Base-by-base conservation (phyloP, 1,284 basidiomycete genomes). In the Malassezia globosa region DNA sequence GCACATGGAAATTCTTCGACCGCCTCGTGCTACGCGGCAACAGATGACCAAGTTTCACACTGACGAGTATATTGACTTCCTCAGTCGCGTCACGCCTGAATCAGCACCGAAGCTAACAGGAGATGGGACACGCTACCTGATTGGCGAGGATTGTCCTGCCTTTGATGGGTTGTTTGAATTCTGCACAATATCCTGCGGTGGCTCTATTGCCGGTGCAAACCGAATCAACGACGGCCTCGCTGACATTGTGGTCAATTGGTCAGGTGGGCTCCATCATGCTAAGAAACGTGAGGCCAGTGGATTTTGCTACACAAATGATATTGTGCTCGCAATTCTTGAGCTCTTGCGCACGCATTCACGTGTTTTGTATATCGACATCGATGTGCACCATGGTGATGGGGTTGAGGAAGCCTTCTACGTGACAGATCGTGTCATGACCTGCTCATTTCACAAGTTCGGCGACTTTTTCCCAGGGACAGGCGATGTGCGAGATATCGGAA, bases 341-440 rank as follows among this genome's bases (percentile, higher is more conserved):
- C 58, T 72, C 22, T 48, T 72, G 13, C 54, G 77, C 87, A 54
- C 75, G 56, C 78, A 80, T 65, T 81, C 85, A 0, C 84, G 94
- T 48, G 90, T 97, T 2, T 76, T 97, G 21, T 97, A 97, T 73
- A 85, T 97, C 69, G 92, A 97, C 73, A 92, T 97, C 49, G 92
- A 97, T 73, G 88, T 89, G 48, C 92, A 96, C 72, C 92, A 97
- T 64, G 92, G 92, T 6, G 94, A 97, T 68, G 94, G 92, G 16
- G 92, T 97, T 27, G 92, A 97, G 66, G 92, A 97, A 71, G 94
- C 92, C 1, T 97, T 97, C 76, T 96, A 95, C 73, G 89, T 87
- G 21, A 95, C 88, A 3, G 85, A 97, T 71, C 78, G 92, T 44
- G 92, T 97, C 60, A 88, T 96, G 83, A 96, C 92, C 82, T 82